Percentiles rank a stretch among this genome's conserved stretches.
Conservation (phyloP, 208 protist species). For the Leishmania major region DNA sequence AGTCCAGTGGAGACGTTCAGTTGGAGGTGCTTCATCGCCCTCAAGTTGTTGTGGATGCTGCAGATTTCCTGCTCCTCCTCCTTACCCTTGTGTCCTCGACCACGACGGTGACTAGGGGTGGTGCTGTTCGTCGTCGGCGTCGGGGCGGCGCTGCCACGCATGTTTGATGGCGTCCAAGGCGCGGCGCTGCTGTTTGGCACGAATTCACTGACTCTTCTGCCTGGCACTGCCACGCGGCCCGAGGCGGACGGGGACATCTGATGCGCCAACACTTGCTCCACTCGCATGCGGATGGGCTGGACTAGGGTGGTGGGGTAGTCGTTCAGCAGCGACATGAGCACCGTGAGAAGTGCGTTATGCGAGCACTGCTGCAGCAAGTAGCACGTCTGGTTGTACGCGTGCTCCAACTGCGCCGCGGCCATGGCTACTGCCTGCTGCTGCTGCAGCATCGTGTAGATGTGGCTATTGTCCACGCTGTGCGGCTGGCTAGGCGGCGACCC, state of each 20-base stretch:
- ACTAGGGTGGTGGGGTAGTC: conserved; percentile 63
- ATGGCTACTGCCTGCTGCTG: conserved; percentile 54
- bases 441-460: conserved; percentile 37
- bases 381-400: conserved; percentile 62
- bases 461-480: conserved; percentile 41
- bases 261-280: conserved; percentile 56
- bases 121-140: conserved; percentile 38
- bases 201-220: conserved; percentile 21
- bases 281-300: conserved; percentile 48
- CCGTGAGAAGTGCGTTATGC: conserved; percentile 52
- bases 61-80: conserved; percentile 86
- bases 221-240: conserved; percentile 12
- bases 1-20: conserved; percentile 62
- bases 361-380: conserved; percentile 64
- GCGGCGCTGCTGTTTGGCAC: conserved; percentile 42
- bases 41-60: conserved; percentile 79
- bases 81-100: conserved; percentile 59
- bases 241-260: conserved; percentile 33
- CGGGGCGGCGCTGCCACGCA: conserved; percentile 21
- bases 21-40: conserved; percentile 85
- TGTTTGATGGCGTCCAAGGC: conserved; percentile 42
- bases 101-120: conserved; percentile 34
- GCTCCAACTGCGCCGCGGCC: conserved; percentile 59
- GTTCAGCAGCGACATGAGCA: conserved; percentile 73
- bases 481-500: conserved; percentile 6